Conservation (phyloP, 2,329 filamentous ascomycete species). For the Dendrostoma leiphaemia region DNA sequence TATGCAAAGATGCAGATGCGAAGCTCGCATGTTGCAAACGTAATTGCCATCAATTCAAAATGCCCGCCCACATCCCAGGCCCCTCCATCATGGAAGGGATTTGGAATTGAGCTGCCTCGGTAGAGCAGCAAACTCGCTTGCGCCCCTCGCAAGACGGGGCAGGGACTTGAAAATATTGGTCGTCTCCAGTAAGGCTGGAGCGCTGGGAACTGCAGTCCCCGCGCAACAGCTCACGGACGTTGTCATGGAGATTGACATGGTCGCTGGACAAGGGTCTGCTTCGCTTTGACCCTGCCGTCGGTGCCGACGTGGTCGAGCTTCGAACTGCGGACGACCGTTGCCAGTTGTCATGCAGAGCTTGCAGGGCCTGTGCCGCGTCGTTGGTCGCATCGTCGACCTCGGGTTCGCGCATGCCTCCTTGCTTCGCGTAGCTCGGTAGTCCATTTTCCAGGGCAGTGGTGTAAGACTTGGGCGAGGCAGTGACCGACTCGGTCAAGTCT, state of each 20-base stretch:
- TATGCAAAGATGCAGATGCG: background rate
- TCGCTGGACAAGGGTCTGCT: constrained; percentile 59
- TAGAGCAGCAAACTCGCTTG: constrained; percentile 67
- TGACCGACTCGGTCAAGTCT: constrained; percentile 50
- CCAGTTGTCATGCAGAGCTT: constrained; percentile 58
- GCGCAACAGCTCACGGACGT: constrained; percentile 62
- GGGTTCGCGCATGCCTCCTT: constrained; percentile 41
- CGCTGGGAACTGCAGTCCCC: constrained; percentile 31
- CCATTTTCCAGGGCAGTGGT: constrained; percentile 49
- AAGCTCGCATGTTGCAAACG: background rate
- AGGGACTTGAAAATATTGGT: constrained; percentile 35
- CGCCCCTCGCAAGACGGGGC: constrained; percentile 45
- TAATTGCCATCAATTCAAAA: constrained; percentile 48
- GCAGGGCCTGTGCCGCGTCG: constrained; percentile 57
- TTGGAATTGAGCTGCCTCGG: constrained; percentile 52
- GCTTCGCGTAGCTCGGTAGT: constrained; percentile 47
- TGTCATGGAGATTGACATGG: constrained; percentile 61
- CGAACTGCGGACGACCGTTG: constrained; percentile 27
- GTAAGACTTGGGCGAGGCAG: constrained; percentile 58
- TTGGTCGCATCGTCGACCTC: constrained; percentile 49
- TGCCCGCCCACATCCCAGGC: constrained; percentile 66
- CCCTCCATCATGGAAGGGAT: constrained; percentile 47
- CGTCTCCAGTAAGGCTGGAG: constrained; percentile 31
- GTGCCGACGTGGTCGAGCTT: constrained; percentile 33
- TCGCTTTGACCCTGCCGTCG: constrained; percentile 52